Evolutionary conservation across 352 stramenopile genomes (phyloP), one percentile per base, ranked within the genome.

Genomic region (Aphanomyces astaci): DNA sequence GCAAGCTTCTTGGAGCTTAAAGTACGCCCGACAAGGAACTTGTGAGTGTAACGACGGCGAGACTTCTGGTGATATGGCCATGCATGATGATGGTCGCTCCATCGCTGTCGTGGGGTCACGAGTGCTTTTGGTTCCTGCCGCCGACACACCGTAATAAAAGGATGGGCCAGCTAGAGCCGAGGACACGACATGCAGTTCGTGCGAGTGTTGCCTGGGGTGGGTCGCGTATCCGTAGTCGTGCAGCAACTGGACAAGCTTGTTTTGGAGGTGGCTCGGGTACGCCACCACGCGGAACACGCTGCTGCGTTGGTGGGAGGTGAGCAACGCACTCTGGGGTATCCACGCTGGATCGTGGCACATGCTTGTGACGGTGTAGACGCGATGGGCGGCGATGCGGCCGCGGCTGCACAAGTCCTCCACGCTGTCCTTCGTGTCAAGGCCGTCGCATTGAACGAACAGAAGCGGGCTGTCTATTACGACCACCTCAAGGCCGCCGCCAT

Each of bases 1-100:
- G 11, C 85, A 63, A 60, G 70, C 74, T 70, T 87, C 79, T 24
- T 78, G 45, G 59, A 87, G 71, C 70, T 87, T 86, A 71, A 81
- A 84, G 56, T 79, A 86, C 2, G 79, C 79, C 1, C 78, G 75
- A 51, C 78, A 84, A 3, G 79, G 79, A 0, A 78, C 75, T 15
- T 79, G 17, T 28, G 24, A 22, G 1, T 10, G 28, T 11, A 5
- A 15, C 32, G 46, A 40, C 17, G 25, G 4, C 32, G n/a, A n/a
- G 4, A 39, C 24, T 31, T 36, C 55, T 4, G 40, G 25, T 36
- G 4, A 15, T 15, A 15, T 43, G 27, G 7, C n/a, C n/a, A n/a
- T n/a, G n/a, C n/a, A n/a, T n/a, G n/a, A n/a, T n/a, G n/a, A n/a
- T n/a, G n/a, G n/a, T n/a, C n/a, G n/a, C n/a, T n/a, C n/a, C n/a